Conservation (phyloP, 768 basidiomycete genomes). For the Psilocybe cyanescens region DNA sequence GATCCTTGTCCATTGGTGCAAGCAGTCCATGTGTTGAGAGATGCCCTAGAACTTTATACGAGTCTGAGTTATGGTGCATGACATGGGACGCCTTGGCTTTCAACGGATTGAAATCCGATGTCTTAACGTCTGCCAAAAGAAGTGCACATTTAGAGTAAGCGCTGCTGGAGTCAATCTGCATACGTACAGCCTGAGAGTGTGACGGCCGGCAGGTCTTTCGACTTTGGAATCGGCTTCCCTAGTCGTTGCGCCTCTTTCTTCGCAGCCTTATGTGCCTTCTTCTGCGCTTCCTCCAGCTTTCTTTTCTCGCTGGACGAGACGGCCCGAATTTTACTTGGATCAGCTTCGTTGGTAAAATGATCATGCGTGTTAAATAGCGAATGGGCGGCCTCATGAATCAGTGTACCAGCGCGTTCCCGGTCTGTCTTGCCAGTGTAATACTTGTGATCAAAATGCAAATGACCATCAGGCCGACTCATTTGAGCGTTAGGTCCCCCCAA, state of each 20-base stretch:
- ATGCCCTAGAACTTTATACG: neutral
- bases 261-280: too few species aligned
- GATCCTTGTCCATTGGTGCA: neutral
- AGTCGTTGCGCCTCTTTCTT: too few species aligned
- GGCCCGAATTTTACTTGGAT: neutral
- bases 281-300: neutral
- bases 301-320: neutral
- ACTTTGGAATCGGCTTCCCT: neutral
- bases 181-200: neutral
- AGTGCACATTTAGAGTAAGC: neutral
- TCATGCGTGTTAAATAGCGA: neutral
- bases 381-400: constrained; percentile 7
- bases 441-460: neutral
- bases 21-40: neutral
- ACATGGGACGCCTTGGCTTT: neutral
- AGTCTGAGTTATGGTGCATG: constrained; percentile 5
- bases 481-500: neutral
- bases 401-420: neutral
- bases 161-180: neutral
- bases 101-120: neutral
- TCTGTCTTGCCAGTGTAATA: neutral
- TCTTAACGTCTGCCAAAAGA: neutral
- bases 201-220: neutral
- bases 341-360: neutral
- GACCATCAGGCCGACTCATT: neutral